Evolutionary conservation across 1,284 basidiomycete species (phyloP), one percentile per base, ranked within the genome.

Genomic region (Ceratobasidium sp.): DNA sequence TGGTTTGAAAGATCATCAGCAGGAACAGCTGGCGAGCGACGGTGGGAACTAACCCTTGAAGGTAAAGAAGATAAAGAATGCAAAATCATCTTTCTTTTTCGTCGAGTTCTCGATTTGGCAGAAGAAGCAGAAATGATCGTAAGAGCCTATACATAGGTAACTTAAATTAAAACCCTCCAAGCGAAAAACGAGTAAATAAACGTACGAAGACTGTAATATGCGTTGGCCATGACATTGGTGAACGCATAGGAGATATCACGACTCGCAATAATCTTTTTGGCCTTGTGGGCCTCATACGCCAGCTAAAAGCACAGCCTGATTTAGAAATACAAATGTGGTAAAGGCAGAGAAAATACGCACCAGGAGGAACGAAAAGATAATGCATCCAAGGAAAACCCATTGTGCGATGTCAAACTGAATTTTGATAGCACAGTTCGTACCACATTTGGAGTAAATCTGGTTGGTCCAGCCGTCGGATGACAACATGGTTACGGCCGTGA

Each of bases 61-160:
- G 0, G 93, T 93, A 84, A 99, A 99, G 88, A 98, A 99, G 81
- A 98, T 89, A 82, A 98, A 99, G 87, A 99, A 98, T 59, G 96
- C 95, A 82, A 98, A 95, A 79, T 98, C 95, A 81, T 99, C 97
- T 81, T 92, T 96, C 78, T 90, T 91, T 87, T 98, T 98, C 38
- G 95, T 97, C 41, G 96, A 98, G 79, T 94, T 91, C 79, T 92
- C 91, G 83, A 99, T 98, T 78, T 98, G 95, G 77, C 92, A 91
- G 82, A 98, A 99, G 85, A 99, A 96, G 82, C 97, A 98, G 80
- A 98, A 98, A 81, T 98, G 94, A 81, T 98, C 91, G 81, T 98
- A 99, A 57, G 93, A 95, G 72, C 93, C 94, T 93, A 79, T 30
- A 26, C 72, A 38, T 66, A 13, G 59, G 50, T 63, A 35, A 11